Percentiles rank a stretch among this genome's conserved stretches.
These are phyloP conservation scores for Trifolium repens DNA, from an alignment of 306 rosid species.

Conservation along the genomic window DNA sequence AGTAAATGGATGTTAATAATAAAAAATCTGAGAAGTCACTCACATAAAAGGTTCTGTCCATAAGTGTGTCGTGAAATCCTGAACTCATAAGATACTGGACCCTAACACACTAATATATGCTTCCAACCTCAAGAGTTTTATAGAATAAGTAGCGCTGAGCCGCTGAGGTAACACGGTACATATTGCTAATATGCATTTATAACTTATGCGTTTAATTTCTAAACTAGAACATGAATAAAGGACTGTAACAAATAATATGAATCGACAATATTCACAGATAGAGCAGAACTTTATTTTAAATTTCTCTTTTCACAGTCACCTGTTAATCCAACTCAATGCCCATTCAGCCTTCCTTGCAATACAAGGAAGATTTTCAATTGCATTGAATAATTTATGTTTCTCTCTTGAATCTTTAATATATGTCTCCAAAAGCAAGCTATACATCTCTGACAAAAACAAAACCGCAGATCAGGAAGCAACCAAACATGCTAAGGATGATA, in stretches of 20 bases:
- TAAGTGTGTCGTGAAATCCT: background rate
- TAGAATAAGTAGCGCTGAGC: background rate
- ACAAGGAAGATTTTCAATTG: conserved; percentile 81
- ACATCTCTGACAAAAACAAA: conserved; percentile 75
- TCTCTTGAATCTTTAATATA: conserved; percentile 82
- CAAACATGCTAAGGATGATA: conserved; percentile 27
- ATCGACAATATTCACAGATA: background rate
- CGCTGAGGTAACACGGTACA: background rate
- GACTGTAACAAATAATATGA: background rate
- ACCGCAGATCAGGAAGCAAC: conserved; percentile 35
- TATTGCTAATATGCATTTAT: background rate
- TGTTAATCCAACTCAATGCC: conserved; percentile 86
- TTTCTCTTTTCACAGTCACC: conserved; percentile 47
- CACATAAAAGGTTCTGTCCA: background rate
- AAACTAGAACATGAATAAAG: background rate
- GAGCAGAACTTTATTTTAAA: background rate
- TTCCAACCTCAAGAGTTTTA: background rate
- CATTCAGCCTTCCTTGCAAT: conserved; percentile 86
- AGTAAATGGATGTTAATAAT: background rate
- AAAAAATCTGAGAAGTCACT: background rate
- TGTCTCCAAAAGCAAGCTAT: conserved; percentile 92
- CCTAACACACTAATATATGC: background rate
- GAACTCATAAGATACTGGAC: too few relatives aligned
- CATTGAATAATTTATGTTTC: conserved; percentile 82
- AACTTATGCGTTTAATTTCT: background rate